Conservation (phyloP, 306 rosid genomes). For the Citrullus mucosospermus region DNA sequence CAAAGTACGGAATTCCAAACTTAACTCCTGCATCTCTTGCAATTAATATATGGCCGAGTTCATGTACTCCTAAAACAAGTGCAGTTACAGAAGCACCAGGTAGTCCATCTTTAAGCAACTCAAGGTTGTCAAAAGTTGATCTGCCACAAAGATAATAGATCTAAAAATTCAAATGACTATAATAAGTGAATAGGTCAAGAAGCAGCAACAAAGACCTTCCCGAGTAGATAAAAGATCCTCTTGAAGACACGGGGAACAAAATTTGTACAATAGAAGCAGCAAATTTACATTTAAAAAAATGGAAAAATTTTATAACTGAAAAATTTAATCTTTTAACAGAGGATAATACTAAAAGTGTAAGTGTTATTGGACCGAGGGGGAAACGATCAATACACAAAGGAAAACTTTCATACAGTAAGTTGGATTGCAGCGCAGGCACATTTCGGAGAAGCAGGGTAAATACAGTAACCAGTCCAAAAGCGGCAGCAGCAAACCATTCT, state of each 20-base stretch:
- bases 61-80: conserved; percentile 70
- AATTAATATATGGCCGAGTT: conserved; percentile 58
- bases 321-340: background rate
- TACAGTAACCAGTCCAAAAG: conserved; percentile 87
- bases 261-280: background rate
- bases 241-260: background rate
- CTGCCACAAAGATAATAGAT: conserved; percentile 40
- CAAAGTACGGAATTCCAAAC: conserved; percentile 86
- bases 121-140: conserved; percentile 78
- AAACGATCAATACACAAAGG: background rate
- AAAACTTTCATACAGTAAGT: conserved; percentile 51
- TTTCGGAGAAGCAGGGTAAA: conserved; percentile 81
- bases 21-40: conserved; percentile 51
- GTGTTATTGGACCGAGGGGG: background rate
- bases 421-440: conserved; percentile 83
- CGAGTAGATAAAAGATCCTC: background rate
- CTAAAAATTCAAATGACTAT: conserved; percentile 18
- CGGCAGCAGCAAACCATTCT: conserved; percentile 90
- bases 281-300: background rate
- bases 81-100: conserved; percentile 82
- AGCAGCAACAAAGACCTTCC: background rate
- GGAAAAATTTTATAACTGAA: background rate
- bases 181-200: background rate
- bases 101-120: conserved; percentile 74
- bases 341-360: background rate